These are phyloP conservation scores for Silene latifolia DNA, from an alignment of 148 eudicot genomes.

Conservation along the genomic window DNA sequence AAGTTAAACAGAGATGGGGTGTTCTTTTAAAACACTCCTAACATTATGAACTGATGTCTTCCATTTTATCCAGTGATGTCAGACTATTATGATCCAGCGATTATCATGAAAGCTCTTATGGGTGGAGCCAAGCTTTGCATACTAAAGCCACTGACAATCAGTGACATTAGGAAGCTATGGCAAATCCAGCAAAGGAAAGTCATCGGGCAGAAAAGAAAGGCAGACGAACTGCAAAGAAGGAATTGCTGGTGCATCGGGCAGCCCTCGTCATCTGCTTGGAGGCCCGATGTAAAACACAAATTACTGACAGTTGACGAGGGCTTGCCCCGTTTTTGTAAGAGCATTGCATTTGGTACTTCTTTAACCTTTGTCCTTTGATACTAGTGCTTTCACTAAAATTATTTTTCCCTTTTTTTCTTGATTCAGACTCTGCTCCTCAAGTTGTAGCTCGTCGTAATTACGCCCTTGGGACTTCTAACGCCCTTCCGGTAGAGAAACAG, in stretches of 20 bases:
- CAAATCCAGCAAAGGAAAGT: not conserved
- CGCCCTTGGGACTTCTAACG: slow-evolving; percentile 3
- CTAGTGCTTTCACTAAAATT: not conserved
- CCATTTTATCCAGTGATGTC: slow-evolving; percentile 10
- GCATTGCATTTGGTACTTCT: not conserved
- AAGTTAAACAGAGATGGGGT: not conserved
- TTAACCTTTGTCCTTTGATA: no score
- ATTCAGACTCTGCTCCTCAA: slow-evolving; percentile 10
- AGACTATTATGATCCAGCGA: not conserved
- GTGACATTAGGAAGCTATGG: not conserved
- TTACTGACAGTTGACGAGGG: not conserved
- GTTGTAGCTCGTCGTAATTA: not conserved
- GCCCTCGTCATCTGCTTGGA: not conserved
- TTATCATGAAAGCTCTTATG: not conserved
- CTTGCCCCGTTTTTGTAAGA: not conserved
- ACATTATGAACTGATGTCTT: not conserved
- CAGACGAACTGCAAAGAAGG: not conserved
- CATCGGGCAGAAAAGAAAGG: not conserved
- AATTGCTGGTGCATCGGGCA: not conserved
- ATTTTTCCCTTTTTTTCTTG: not conserved
- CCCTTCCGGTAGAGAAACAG: not conserved
- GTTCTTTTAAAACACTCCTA: not conserved
- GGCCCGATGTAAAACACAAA: not conserved
- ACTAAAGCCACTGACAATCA: not conserved
- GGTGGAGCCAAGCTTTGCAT: slow-evolving; percentile 17